phyloP scores from a whole-genome alignment of 352 stramenopile species.

The Phytophthora litchii region DNA sequence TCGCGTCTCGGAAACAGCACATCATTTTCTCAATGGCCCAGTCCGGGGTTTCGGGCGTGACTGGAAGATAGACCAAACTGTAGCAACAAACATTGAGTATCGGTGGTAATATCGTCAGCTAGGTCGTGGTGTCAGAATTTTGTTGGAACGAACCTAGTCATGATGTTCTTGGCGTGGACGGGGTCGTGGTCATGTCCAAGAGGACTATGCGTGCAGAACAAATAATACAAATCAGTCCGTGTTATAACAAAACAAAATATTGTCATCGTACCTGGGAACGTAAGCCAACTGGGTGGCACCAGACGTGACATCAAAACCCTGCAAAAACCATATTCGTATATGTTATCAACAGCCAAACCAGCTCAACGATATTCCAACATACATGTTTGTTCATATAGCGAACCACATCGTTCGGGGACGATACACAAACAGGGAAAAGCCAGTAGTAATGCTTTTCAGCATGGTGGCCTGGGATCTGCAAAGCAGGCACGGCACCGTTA shows the following conservation, averaged over 20 bases:
- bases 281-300: slow-evolving; percentile 76
- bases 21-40: slow-evolving; percentile 86
- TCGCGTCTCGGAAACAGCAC: slow-evolving; percentile 54
- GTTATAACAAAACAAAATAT: not conserved
- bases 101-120: slow-evolving; percentile 3
- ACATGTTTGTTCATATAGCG: slow-evolving; percentile 80
- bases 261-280: slow-evolving; percentile 56
- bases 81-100: slow-evolving; percentile 5
- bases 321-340: slow-evolving; percentile 2
- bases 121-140: not conserved
- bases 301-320: slow-evolving; percentile 85
- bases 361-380: slow-evolving; percentile 4
- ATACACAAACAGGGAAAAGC: slow-evolving; percentile 80
- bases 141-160: slow-evolving; percentile 56
- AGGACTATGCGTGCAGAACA: slow-evolving; percentile 32
- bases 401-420: slow-evolving; percentile 55
- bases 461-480: slow-evolving; percentile 60
- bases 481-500: not conserved
- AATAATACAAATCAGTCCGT: not conserved
- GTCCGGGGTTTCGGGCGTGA: slow-evolving; percentile 76
- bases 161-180: slow-evolving; percentile 68
- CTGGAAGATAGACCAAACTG: slow-evolving; percentile 79
- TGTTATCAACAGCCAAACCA: not conserved
- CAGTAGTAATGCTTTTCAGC: slow-evolving; percentile 82
- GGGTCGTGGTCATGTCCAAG: slow-evolving; percentile 59